Evolutionary conservation across 768 basidiomycete species (phyloP).

Genomic region (Lentinula lateritia): DNA sequence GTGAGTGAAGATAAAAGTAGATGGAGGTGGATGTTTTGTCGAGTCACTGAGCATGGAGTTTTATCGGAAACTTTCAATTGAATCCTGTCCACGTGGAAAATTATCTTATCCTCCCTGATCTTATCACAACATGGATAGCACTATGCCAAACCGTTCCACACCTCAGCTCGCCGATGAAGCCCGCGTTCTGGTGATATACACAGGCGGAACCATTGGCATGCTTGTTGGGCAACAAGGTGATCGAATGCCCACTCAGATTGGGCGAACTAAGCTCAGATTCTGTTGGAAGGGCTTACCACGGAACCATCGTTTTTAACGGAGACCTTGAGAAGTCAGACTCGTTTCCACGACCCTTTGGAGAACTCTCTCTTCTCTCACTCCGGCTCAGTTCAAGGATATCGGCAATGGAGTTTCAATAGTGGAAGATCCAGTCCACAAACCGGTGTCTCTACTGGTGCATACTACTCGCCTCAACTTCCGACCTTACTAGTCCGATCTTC

Average conservation of each 20-base stretch:
- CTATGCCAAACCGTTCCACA: conserved; percentile 46
- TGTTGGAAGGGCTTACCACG: conserved; percentile 58
- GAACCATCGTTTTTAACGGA: conserved; percentile 87
- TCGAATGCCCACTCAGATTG: not conserved
- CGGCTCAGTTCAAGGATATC: conserved; percentile 70
- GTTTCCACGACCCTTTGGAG: conserved; percentile 82
- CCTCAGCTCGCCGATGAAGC: conserved; percentile 58
- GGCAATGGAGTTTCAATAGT: conserved; percentile 63
- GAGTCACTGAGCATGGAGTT: not conserved
- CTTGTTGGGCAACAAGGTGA: conserved; percentile 53
- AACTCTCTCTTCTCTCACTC: conserved; percentile 81
- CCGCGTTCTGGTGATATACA: conserved; percentile 83
- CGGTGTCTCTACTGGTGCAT: conserved; percentile 15
- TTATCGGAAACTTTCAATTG: not conserved
- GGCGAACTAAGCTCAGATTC: not conserved
- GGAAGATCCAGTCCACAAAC: conserved; percentile 49
- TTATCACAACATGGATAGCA: conserved; percentile 1
- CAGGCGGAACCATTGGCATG: conserved; percentile 90
- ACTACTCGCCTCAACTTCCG: conserved; percentile 22
- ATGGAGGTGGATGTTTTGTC: not conserved
- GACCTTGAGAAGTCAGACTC: conserved; percentile 72
- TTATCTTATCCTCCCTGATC: not conserved
- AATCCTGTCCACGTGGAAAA: not conserved
- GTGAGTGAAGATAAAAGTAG: conserved; percentile 4
- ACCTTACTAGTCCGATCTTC: conserved; percentile 63